Evolutionary conservation across 805 yeast species (phyloP).

Genomic region (Ogataea degrootiae): DNA sequence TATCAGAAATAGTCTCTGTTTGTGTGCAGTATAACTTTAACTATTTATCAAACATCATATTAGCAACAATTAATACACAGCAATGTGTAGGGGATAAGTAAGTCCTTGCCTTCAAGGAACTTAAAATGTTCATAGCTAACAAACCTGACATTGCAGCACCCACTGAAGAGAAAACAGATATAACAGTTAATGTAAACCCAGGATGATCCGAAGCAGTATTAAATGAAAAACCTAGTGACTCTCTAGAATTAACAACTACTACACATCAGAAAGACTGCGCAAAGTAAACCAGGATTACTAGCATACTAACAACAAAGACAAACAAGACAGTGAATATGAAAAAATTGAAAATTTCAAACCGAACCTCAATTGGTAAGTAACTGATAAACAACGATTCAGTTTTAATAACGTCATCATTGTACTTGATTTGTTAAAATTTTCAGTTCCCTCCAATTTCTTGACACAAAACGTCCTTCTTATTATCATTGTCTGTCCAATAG

Average conservation of each 20-base stretch:
- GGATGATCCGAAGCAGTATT: slow-evolving; percentile 69
- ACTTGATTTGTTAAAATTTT: slow-evolving; percentile 35
- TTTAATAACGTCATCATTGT: slow-evolving; percentile 67
- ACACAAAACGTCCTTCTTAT: too few relatives aligned
- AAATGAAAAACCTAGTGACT: slow-evolving; percentile 76
- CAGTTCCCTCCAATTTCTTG: too few relatives aligned
- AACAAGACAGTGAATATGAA: slow-evolving; percentile 55
- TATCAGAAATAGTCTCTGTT: slow-evolving; percentile 25
- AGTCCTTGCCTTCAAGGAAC: slow-evolving; percentile 63
- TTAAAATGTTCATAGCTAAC: slow-evolving; percentile 72
- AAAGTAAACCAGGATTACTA: slow-evolving; percentile 63
- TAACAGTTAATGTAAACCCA: slow-evolving; percentile 75
- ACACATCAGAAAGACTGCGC: slow-evolving; percentile 51
- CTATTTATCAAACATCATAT: slow-evolving; percentile 49
- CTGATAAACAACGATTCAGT: slow-evolving; percentile 56
- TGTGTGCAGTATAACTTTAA: slow-evolving; percentile 45
- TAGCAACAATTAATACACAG: slow-evolving; percentile 56
- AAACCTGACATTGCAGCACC: slow-evolving; percentile 85
- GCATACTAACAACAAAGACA: slow-evolving; percentile 70
- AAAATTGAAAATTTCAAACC: slow-evolving; percentile 58
- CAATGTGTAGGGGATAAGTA: slow-evolving; percentile 77
- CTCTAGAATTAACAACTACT: slow-evolving; percentile 68
- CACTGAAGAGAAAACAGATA: slow-evolving; percentile 59
- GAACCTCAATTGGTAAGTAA: slow-evolving; percentile 61
- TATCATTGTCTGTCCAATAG: too few relatives aligned